Conservation (phyloP, 208 protist genomes). For the Acanthamoeba castellanii region DNA sequence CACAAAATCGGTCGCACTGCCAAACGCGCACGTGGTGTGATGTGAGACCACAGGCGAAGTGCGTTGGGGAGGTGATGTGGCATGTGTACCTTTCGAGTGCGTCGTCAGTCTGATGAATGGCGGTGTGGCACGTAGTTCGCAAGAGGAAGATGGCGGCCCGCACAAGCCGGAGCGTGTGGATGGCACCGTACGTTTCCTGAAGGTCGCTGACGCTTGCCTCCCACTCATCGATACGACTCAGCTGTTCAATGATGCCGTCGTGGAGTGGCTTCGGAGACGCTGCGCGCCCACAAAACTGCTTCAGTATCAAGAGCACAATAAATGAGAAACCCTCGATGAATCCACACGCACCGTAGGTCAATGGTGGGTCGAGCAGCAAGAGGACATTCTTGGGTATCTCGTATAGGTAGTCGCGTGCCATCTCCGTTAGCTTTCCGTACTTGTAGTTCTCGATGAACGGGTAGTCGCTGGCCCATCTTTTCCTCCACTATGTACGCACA, state of each 20-base stretch:
- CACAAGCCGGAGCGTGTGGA: not conserved
- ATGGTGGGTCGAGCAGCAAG: not conserved
- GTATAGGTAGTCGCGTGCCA: not conserved
- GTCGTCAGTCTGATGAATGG: not conserved
- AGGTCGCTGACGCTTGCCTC: not conserved
- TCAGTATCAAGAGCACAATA: too few relatives aligned
- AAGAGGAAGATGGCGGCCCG: not conserved
- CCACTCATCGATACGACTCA: not conserved
- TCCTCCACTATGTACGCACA: not conserved
- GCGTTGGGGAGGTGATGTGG: too few relatives aligned
- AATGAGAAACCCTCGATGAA: too few relatives aligned
- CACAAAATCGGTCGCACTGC: conserved; percentile 8
- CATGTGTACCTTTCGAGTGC: not conserved
- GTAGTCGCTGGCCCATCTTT: not conserved
- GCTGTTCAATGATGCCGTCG: not conserved
- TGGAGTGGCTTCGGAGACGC: not conserved
- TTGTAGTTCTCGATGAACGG: conserved; percentile 18
- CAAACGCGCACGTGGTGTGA: not conserved
- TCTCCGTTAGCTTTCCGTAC: not conserved
- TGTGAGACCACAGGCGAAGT: not conserved
- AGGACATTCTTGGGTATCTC: not conserved
- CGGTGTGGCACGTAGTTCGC: not conserved
- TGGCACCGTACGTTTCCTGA: not conserved
- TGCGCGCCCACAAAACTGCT: not conserved
- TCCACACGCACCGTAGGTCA: not conserved